phyloP scores from a whole-genome alignment of 1,284 basidiomycete genomes.

The Rhizoctonia solani region DNA sequence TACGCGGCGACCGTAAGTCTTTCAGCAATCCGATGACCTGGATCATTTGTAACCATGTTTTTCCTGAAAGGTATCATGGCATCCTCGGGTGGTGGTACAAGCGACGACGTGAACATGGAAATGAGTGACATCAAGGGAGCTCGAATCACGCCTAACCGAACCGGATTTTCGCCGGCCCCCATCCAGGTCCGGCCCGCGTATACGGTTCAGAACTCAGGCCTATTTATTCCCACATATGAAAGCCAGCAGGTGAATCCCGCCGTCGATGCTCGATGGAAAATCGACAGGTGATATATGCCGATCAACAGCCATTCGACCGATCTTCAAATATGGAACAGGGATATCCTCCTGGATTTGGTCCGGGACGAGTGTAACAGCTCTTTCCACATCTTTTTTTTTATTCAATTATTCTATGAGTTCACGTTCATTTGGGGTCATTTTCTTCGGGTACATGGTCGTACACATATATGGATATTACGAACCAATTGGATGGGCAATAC shows the following conservation, averaged over 20 bases:
- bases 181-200: conserved; percentile 1
- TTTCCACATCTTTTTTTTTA: not conserved
- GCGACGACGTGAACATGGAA: conserved; percentile 23
- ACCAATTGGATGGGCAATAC: not conserved
- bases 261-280: conserved; percentile 21
- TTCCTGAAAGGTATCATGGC: conserved; percentile 17
- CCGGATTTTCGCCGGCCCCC: conserved; percentile 10
- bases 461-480: not conserved
- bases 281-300: conserved; percentile 20
- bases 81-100: conserved; percentile 18
- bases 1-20: conserved; percentile 28
- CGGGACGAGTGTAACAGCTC: not conserved
- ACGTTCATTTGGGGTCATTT: not conserved
- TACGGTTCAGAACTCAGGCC: conserved; percentile 1
- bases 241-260: not conserved
- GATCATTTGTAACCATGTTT: too few relatives aligned
- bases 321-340: conserved; percentile 19
- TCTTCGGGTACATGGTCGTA: not conserved
- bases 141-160: conserved; percentile 6
- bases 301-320: conserved; percentile 5
- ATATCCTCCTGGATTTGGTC: conserved; percentile 19
- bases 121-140: conserved; percentile 25
- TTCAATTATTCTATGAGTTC: not conserved
- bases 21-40: not conserved
- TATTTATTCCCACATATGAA: not conserved